Evolutionary conservation across 1,284 basidiomycete genomes (phyloP), one percentile per base, ranked within the genome.

Genomic region (Boletus mariae): DNA sequence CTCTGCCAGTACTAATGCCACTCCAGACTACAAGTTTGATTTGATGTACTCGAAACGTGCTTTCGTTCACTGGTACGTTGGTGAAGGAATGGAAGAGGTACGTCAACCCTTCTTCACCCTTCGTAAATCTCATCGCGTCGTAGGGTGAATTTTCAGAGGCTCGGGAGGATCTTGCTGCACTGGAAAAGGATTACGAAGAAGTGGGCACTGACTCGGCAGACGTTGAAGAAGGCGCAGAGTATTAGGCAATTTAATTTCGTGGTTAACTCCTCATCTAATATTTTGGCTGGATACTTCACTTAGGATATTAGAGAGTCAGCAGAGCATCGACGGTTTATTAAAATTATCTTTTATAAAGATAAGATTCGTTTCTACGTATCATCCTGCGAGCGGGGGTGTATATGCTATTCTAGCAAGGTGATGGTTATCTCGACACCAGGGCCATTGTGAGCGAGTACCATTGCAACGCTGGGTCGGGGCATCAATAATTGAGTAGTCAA

Each of bases 31-130:
- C 83, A 99, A 99, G 78, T 99, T 99, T 73, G 96, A 99, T 73
- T 83, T 99, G 63, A 85, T 99, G 69, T 95, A 94, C 79, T 94
- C 93, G 52, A 96, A 96, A 78, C 91, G 94, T 73, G 93, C 93
- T 47, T 97, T 97, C 66, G 94, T 96, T 26, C 93, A 97, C 76
- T 97, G 93, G 92, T 98, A 98, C 70, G 94, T 97, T 61, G 95
- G 95, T 67, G 95, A 98, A 76, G 95, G 95, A 80, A 98, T 98
- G 95, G 95, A 98, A 75, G 95, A 98, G 72, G 77, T 78, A 53
- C 28, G 71, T 52, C 15, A 8, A 45, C 47, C 46, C 29, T 53
- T 49, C n/a, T 31, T 34, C 2, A 7, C 20, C 23, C 15, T 42
- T 48, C 43, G 26, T 38, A 35, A n/a, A 17, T 4, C 47, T 47